Percentiles rank a stretch among this genome's conserved stretches.
phyloP scores from a whole-genome alignment of 2,329 filamentous ascomycete species.

The Botrytis squamosa region DNA sequence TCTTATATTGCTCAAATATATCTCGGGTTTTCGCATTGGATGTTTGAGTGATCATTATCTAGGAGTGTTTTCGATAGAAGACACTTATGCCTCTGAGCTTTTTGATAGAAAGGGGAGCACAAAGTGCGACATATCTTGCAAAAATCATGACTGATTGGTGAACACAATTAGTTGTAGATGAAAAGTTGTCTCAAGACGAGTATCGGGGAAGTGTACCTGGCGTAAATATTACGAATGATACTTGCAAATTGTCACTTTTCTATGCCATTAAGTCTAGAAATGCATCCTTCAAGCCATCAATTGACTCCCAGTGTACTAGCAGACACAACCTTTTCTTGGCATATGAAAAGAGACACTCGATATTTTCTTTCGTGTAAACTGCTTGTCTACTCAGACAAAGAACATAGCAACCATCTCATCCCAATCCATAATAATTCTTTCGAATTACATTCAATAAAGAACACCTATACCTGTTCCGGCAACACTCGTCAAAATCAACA shows the following conservation, averaged over 20 bases:
- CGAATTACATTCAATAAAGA: not conserved
- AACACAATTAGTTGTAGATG: not conserved
- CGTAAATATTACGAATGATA: too few relatives aligned
- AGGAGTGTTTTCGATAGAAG: not conserved
- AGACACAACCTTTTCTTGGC: not conserved
- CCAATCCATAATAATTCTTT: not conserved
- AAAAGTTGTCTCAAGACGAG: too few relatives aligned
- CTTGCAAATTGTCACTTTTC: not conserved
- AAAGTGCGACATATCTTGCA: not conserved
- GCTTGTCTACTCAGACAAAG: not conserved
- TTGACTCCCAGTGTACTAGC: not conserved
- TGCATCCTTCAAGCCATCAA: not conserved
- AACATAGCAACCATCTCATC: not conserved
- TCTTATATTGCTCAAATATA: not conserved
- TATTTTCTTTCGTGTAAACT: not conserved
- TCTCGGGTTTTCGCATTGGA: not conserved
- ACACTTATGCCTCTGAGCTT: not conserved
- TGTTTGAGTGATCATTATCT: not conserved
- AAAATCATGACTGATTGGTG: not conserved
- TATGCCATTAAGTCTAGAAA: not conserved
- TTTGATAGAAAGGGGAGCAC: not conserved
- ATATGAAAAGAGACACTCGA: not conserved
- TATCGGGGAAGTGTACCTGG: too few relatives aligned
- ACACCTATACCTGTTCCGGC: conserved; percentile 8
- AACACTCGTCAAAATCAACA: not conserved